Conservation (phyloP, 2,329 filamentous ascomycete species). For the Pseudogymnoascus sp. region DNA sequence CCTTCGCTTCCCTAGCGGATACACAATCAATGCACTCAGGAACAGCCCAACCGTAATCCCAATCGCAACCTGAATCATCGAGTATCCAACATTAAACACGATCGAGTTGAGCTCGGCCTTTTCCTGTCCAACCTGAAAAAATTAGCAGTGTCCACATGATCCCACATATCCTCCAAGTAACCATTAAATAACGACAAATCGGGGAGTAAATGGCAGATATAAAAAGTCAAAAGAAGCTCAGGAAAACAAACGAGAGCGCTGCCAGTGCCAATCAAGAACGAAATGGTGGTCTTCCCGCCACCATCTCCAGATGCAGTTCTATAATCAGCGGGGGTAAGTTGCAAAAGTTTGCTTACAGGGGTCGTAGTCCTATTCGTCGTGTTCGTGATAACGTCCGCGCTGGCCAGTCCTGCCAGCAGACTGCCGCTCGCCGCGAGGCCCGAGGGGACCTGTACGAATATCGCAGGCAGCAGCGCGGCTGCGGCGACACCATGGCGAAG, state of each 20-base stretch:
- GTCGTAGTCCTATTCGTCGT: constrained; percentile 15
- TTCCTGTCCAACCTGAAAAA: background rate
- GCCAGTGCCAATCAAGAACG: background rate
- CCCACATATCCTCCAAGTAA: constrained; percentile 13
- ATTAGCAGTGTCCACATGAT: background rate
- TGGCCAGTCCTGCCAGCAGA: constrained; percentile 49
- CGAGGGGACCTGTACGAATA: constrained; percentile 65
- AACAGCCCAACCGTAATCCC: constrained; percentile 38
- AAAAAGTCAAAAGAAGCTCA: constrained; percentile 14
- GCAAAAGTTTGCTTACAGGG: constrained; percentile 3
- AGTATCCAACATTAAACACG: constrained; percentile 34
- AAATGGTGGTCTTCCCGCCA: background rate
- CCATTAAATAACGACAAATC: constrained; percentile 10
- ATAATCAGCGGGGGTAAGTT: constrained; percentile 2
- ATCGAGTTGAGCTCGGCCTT: constrained; percentile 28
- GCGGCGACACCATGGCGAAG: constrained; percentile 61
- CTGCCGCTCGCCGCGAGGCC: constrained; percentile 55
- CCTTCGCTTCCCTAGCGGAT: constrained; percentile 35
- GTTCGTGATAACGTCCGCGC: constrained; percentile 47
- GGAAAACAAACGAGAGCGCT: constrained; percentile 15
- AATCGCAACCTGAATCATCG: constrained; percentile 36
- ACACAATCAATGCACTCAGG: constrained; percentile 33
- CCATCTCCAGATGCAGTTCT: background rate
- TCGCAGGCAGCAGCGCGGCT: constrained; percentile 77
- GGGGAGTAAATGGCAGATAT: constrained; percentile 4